These are phyloP conservation scores for Domatiomyces catenatus DNA, from an alignment of 2,329 filamentous ascomycete genomes.

Conservation along the genomic window DNA sequence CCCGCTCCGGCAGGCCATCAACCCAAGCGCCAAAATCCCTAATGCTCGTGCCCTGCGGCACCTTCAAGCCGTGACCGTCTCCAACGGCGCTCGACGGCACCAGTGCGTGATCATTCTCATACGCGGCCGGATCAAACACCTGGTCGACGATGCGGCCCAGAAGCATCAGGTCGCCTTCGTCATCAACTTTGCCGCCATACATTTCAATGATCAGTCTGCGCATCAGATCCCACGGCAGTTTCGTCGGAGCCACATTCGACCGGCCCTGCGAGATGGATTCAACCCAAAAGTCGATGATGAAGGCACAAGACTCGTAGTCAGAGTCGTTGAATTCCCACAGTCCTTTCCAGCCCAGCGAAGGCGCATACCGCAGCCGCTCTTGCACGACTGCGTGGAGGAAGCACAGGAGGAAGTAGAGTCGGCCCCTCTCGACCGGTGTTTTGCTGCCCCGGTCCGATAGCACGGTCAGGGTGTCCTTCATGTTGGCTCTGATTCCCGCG, in stretches of 20 bases:
- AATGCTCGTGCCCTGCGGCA: constrained; percentile 68
- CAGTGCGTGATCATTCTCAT: constrained; percentile 81
- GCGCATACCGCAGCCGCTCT: constrained; percentile 85
- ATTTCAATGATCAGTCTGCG: constrained; percentile 81
- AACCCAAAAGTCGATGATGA: constrained; percentile 91
- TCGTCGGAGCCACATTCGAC: constrained; percentile 82
- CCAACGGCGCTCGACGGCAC: constrained; percentile 43
- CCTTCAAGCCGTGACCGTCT: constrained; percentile 46
- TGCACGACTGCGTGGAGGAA: constrained; percentile 95
- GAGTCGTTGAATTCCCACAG: constrained; percentile 99
- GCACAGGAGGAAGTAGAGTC: constrained; percentile 77
- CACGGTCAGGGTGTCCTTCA: constrained; percentile 90
- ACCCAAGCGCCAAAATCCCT: constrained; percentile 86
- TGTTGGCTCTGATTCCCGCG: constrained; percentile 88
- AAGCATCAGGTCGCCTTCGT: constrained; percentile 65
- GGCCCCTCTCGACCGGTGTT: constrained; percentile 75
- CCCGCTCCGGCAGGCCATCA: constrained; percentile 76
- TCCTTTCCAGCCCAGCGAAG: constrained; percentile 88
- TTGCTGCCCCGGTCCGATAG: constrained; percentile 61
- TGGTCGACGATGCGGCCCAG: constrained; percentile 58
- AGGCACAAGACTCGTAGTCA: constrained; percentile 96
- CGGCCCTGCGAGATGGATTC: constrained; percentile 67
- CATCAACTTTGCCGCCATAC: constrained; percentile 94
- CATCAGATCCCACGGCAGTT: constrained; percentile 94
- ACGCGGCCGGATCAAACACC: constrained; percentile 74